A percentile compares a stretch with the other conserved stretches of the same genome.
Conservation (phyloP, 176 grass and related monocot species). For the Hyparrhenia diplandra region DNA sequence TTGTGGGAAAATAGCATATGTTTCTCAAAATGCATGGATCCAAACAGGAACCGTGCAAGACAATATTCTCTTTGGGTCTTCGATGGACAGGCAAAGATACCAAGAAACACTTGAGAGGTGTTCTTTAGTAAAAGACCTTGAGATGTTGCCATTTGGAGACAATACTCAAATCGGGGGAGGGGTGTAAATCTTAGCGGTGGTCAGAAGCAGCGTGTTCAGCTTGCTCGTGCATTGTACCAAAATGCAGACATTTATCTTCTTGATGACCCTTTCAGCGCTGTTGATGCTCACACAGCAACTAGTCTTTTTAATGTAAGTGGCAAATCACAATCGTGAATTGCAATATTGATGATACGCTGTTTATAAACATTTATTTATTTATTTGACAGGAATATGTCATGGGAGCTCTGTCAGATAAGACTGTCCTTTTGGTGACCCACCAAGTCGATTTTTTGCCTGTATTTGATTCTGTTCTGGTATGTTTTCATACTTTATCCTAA, state of each 20-base stretch:
- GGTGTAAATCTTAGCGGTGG: constrained; percentile 94
- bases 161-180: constrained; percentile 84
- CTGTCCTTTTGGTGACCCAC: constrained; percentile 82
- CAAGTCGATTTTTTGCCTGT: constrained; percentile 91
- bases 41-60: constrained; percentile 84
- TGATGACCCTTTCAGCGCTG: constrained; percentile 96
- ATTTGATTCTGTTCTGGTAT: constrained; percentile 78
- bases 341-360: background rate
- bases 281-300: constrained; percentile 86
- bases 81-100: constrained; percentile 65
- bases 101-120: constrained; percentile 67
- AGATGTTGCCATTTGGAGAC: constrained; percentile 72
- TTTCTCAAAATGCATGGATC: constrained; percentile 95
- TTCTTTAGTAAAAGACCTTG: constrained; percentile 74
- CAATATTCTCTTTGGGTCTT: constrained; percentile 86
- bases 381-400: constrained; percentile 85
- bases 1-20: constrained; percentile 73
- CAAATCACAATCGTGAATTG: background rate
- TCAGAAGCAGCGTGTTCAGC: constrained; percentile 92
- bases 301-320: constrained; percentile 76
- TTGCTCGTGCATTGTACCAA: constrained; percentile 93
- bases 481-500: constrained; percentile 6
- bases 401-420: constrained; percentile 72
- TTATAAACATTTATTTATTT: background rate
- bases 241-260: constrained; percentile 85